Base-by-base conservation (phyloP, 352 stramenopile species). In the Globisporangium splendens region DNA sequence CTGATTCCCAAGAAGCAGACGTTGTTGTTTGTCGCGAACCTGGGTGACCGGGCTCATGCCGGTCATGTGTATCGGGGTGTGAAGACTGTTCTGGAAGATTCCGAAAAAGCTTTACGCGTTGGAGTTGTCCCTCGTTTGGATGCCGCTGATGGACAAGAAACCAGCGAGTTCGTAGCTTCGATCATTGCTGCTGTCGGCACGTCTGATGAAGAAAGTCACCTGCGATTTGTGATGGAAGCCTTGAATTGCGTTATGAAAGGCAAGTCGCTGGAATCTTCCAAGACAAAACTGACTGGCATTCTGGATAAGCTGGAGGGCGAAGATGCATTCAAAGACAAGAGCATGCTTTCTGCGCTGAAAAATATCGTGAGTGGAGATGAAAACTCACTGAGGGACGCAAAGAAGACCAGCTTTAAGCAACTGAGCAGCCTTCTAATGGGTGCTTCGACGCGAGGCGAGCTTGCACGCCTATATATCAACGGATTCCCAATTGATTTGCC, bases 1-100 rank as follows among this genome's bases (percentile, higher is more conserved):
- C 35, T 61, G 20, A 39, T 76, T 0, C 69, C 83, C 0, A 93
- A 93, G 65, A 91, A 89, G 61, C 79, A 93, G 39, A 87, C 81
- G 0, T 43, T 93, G 28, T 72, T 93, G 28, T 86, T 91, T 31
- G 64, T 65, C 24, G 77, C 58, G 1, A 67, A 91, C 60, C 61
- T 93, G 3, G 72, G 70, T 21, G 61, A 89, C 55, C 66, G 56
- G 20, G 65, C 69, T 11, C 72, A 89, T 50, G 81, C 79, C 31
- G 68, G 56, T n/a, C 75, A 91, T 65, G 75, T 72, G 0, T 83
- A 80, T 38, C 59, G 72, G 20, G 57, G 78, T 42, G 70, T 90
- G 22, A 92, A 92, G 54, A 73, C 77, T 22, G 65, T 81, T 2
- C 68, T 87, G 17, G 79, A 91, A 62, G 77, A 90, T 51, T 81